Base-by-base conservation (phyloP, 192 early-diverging fungal genomes). In the Helicostylum pulchrum region DNA sequence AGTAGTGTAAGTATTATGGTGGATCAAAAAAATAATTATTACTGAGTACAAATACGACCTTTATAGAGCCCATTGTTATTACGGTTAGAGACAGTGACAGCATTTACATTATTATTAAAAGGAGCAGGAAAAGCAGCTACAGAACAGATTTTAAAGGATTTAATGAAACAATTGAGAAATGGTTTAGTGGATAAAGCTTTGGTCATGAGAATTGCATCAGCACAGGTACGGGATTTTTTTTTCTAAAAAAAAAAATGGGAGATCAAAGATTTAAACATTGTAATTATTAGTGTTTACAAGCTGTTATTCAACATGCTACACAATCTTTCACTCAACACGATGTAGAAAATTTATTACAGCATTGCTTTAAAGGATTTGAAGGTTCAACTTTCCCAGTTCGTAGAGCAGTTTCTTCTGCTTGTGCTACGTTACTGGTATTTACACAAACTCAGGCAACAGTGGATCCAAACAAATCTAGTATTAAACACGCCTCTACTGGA, bases 151-250 rank as follows among this genome's bases (percentile, higher is more conserved):
- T 73, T 80, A 21, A 91, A 88, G 65, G 96, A 98, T 26, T 69
- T 91, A 2, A 64, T 85, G 30, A 92, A 91, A 67, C 54, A 71
- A 0, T 78, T 90, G 7, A 84, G 85, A 26, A 15, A 75, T 12
- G 87, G 87, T 7, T 61, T 94, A 46, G 51, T 70, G 2, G 92
- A 95, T 67, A 91, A 94, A 60, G 80, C 88, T 4, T 77, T 85
- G 4, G 77, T 90, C 5, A 85, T 92, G 52, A 70, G 87, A 62
- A 76, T 75, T 4, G 82, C 81, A 12, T 80, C 85, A 39, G 75
- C 82, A n/a, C 77, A 92, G 81, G 90, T 91, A 79, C 59, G 39
- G 42, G 15, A 4, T 56, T 21, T 45, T 20, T 5, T 6, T 20
- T 15, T n/a, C 9, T 4, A 15, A 14, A 48, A 48, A 48, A 48